Evolutionary conservation across 768 basidiomycete genomes (phyloP).

Genomic region (Suillus americanus): DNA sequence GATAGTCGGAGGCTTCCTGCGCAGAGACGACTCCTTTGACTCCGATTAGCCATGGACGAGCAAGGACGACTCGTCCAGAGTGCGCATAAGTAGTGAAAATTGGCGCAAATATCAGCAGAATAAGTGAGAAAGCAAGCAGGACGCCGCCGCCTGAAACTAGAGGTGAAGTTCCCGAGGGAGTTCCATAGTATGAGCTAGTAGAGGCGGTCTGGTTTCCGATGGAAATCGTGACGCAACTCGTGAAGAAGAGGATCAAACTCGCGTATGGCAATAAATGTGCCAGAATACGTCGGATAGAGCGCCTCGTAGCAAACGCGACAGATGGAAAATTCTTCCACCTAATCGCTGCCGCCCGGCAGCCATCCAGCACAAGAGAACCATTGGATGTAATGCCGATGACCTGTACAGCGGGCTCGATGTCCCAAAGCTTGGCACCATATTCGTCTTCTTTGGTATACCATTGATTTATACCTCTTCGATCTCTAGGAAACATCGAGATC

Average conservation of each 20-base stretch:
- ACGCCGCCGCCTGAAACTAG: not conserved
- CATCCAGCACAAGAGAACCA: conserved; percentile 21
- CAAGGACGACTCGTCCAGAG: conserved; percentile 16
- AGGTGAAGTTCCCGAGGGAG: not conserved
- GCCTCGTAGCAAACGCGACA: conserved; percentile 14
- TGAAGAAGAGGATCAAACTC: conserved; percentile 8
- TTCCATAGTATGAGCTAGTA: not conserved
- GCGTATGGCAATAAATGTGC: conserved; percentile 7
- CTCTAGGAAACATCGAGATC: conserved; percentile 19
- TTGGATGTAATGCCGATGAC: conserved; percentile 20
- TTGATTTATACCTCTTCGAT: not conserved
- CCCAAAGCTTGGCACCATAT: conserved; percentile 20
- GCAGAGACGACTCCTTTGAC: conserved; percentile 27
- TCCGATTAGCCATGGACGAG: conserved; percentile 23
- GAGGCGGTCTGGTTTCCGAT: not conserved
- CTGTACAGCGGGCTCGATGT: conserved; percentile 17
- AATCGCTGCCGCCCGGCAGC: conserved; percentile 22
- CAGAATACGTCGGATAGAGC: conserved; percentile 15
- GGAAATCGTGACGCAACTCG: not conserved
- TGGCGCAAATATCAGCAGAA: conserved; percentile 18
- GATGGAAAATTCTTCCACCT: conserved; percentile 25
- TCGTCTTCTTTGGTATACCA: conserved; percentile 24
- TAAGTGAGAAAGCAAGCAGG: not conserved
- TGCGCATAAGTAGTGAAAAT: conserved; percentile 13
- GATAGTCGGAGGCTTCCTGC: conserved; percentile 15